phyloP scores from a whole-genome alignment of 2,329 filamentous ascomycete genomes.

The Pseudofabraea citricarpa region DNA sequence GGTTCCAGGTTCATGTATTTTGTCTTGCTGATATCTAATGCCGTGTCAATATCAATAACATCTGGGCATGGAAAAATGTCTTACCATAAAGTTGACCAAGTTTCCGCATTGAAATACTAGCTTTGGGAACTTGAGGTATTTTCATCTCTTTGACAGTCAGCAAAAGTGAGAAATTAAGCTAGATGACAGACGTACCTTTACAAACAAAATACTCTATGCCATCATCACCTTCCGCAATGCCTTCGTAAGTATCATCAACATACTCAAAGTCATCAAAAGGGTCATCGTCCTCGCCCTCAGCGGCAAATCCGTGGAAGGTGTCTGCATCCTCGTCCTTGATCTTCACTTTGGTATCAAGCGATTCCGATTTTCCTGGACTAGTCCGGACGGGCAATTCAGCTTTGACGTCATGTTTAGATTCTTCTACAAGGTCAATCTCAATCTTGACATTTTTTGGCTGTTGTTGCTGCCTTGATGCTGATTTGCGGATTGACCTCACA shows the following conservation, averaged over 20 bases:
- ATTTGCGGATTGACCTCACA: not conserved
- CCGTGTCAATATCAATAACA: too few species aligned
- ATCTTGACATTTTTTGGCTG: too few species aligned
- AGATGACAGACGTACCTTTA: slow-evolving; percentile 15
- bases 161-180: slow-evolving; percentile 3
- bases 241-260: slow-evolving; percentile 20
- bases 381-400: too few species aligned
- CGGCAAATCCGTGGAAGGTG: slow-evolving; percentile 5
- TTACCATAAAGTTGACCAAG: slow-evolving; percentile 18
- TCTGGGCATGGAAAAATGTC: too few species aligned
- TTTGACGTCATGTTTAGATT: too few species aligned
- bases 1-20: slow-evolving; percentile 36
- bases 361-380: not conserved
- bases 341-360: slow-evolving; percentile 2
- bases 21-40: slow-evolving; percentile 25
- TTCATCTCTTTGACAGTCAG: slow-evolving; percentile 19
- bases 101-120: slow-evolving; percentile 18
- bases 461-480: not conserved
- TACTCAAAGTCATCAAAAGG: slow-evolving; percentile 10
- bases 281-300: slow-evolving; percentile 14
- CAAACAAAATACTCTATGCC: slow-evolving; percentile 19
- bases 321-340: slow-evolving; percentile 6
- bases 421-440: too few species aligned
- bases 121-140: slow-evolving; percentile 22
- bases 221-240: slow-evolving; percentile 16